Evolutionary conservation across 1,139 yeast species (phyloP).

Genomic region (Yarrowia galli): DNA sequence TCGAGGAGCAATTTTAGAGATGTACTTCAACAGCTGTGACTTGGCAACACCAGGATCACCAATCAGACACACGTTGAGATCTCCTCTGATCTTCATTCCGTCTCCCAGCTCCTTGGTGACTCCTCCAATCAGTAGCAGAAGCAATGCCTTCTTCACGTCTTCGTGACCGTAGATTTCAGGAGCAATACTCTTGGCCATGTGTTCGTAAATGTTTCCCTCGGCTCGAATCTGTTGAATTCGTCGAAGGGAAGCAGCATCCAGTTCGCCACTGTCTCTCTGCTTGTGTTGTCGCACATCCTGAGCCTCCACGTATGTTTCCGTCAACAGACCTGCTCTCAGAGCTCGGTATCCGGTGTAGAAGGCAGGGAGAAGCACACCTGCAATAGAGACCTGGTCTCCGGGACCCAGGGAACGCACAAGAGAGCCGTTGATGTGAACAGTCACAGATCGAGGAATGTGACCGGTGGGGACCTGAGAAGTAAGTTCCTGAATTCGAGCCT

Average conservation of each 20-base stretch:
- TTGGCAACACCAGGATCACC: slow-evolving; percentile 99
- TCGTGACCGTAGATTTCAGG: slow-evolving; percentile 96
- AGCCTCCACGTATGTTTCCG: slow-evolving; percentile 93
- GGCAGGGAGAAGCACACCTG: slow-evolving; percentile 91
- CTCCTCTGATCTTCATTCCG: slow-evolving; percentile 98
- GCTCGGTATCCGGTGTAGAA: slow-evolving; percentile 97
- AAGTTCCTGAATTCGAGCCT: slow-evolving; percentile 91
- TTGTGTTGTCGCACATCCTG: slow-evolving; percentile 87
- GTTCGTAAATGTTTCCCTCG: slow-evolving; percentile 76
- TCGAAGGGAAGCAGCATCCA: slow-evolving; percentile 63
- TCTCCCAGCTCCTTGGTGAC: slow-evolving; percentile 94
- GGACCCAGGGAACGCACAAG: slow-evolving; percentile 88
- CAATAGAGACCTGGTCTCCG: slow-evolving; percentile 91
- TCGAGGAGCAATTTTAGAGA: slow-evolving; percentile 92
- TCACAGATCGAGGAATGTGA: slow-evolving; percentile 88
- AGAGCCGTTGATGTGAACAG: slow-evolving; percentile 87
- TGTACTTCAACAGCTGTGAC: slow-evolving; percentile 91
- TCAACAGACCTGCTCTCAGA: slow-evolving; percentile 85
- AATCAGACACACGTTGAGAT: slow-evolving; percentile 94
- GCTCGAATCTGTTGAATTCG: slow-evolving; percentile 62
- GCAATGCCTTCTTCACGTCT: slow-evolving; percentile 90
- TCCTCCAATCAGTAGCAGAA: slow-evolving; percentile 89
- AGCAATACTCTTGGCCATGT: slow-evolving; percentile 88
- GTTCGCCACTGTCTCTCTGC: slow-evolving; percentile 72
- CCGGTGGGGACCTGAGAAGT: slow-evolving; percentile 98